phyloP scores from a whole-genome alignment of 2,329 filamentous ascomycete genomes.

The Drechslera avenae region DNA sequence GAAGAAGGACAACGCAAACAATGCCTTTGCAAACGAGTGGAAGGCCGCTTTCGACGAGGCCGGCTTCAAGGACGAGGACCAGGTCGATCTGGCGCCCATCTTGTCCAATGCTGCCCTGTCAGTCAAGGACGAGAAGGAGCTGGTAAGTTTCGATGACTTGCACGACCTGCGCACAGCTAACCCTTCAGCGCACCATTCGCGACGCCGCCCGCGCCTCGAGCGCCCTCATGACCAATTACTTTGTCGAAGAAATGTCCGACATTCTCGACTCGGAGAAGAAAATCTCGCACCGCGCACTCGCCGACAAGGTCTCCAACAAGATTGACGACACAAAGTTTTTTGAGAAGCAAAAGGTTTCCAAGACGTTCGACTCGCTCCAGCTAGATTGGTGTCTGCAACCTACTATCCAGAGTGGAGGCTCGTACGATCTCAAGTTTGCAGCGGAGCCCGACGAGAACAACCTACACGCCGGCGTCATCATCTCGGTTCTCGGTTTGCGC shows the following conservation, averaged over 20 bases:
- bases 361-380: constrained; percentile 84
- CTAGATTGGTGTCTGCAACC: constrained; percentile 94
- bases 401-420: constrained; percentile 91
- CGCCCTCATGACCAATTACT: constrained; percentile 92
- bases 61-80: constrained; percentile 82
- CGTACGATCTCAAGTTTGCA: constrained; percentile 85
- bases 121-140: constrained; percentile 91
- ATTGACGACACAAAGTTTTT: constrained; percentile 95
- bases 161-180: constrained; percentile 8
- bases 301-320: constrained; percentile 87
- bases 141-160: constrained; percentile 56
- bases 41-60: constrained; percentile 75
- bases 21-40: constrained; percentile 96
- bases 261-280: constrained; percentile 97
- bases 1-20: constrained; percentile 80
- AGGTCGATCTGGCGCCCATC: constrained; percentile 82
- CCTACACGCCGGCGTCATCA: constrained; percentile 89
- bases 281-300: constrained; percentile 84
- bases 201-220: constrained; percentile 94
- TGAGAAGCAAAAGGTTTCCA: constrained; percentile 80
- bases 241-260: constrained; percentile 97
- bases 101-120: constrained; percentile 84
- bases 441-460: constrained; percentile 78
- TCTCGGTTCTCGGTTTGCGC: constrained; percentile 86
- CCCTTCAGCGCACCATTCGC: constrained; percentile 76